These are phyloP conservation scores for Geotrichum restrictum DNA, from an alignment of 1,139 yeast genomes.

Conservation along the genomic window DNA sequence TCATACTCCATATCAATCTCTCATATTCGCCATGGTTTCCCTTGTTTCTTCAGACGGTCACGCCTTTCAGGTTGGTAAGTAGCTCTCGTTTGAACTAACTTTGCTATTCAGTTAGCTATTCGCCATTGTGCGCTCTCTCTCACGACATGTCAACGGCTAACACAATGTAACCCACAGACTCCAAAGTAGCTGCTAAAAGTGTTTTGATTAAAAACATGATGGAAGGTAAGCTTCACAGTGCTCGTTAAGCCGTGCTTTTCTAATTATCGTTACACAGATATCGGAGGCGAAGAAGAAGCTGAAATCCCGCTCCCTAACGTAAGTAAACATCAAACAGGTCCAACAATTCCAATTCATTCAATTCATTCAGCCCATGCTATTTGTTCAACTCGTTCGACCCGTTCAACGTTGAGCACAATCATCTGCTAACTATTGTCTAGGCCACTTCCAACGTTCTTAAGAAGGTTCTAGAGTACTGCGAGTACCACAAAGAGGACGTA, in stretches of 20 bases:
- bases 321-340: too few species aligned
- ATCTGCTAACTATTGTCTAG: constrained; percentile 22
- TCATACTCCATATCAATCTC: too few species aligned
- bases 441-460: constrained; percentile 63
- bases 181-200: constrained; percentile 86
- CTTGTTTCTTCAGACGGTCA: constrained; percentile 44
- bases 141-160: background rate
- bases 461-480: constrained; percentile 95
- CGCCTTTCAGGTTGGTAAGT: constrained; percentile 40
- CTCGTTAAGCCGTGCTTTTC: background rate
- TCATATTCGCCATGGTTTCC: constrained; percentile 36
- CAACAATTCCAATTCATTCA: background rate
- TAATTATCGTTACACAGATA: constrained; percentile 13
- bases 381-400: too few species aligned
- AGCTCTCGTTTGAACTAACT: background rate
- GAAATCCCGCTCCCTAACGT: constrained; percentile 94
- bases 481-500: constrained; percentile 83
- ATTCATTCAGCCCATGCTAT: too few species aligned
- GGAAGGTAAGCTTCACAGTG: constrained; percentile 51
- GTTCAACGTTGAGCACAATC: too few species aligned
- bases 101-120: background rate
- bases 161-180: constrained; percentile 45
- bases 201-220: constrained; percentile 86
- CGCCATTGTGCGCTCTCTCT: background rate
- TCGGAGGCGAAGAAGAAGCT: constrained; percentile 57